Base-by-base conservation (phyloP, 169 alveolate genomes). In the Plasmodium reichenowi region DNA sequence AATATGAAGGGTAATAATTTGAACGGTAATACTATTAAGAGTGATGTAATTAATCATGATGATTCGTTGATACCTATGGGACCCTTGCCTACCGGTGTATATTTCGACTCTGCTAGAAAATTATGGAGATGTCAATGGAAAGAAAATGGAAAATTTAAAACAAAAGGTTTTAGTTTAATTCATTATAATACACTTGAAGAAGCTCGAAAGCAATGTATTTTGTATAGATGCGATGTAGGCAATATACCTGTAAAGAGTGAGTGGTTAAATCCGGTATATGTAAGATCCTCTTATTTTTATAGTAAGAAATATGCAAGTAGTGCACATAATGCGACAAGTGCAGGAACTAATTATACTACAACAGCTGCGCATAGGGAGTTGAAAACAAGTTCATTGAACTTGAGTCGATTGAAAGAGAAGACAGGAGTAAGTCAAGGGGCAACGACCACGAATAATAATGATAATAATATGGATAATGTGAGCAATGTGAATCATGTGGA, bases 111-210 rank as follows among this genome's bases (percentile, higher is more conserved):
- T 59, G 90, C 96, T 12, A 91, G 98, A 17, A 95, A 95, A 87
- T 92, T 96, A 4, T 96, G 98, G 98, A 89, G 98, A 45, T 96
- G 98, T 86, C 98, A 96, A 87, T 96, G 98, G 98, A 89, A 96
- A 29, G 98, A 96, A 85, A 96, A 96, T 64, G 98, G 98, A 26
- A 92, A 96, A 63, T 96, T 96, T 92, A 91, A 94, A 63, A 96
- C 98, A 5, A 96, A 96, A 54, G 97, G 98, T 24, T 96, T 96
- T 63, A 93, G 97, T 13, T 89, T 96, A 48, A 94, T 94, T 17
- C 96, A 94, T 67, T 94, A 95, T 70, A 88, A 92, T n/a, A 93
- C 97, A 3, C 94, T 96, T 52, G 94, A 94, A 67, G 97, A 95
- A 50, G 98, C 98, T 15, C 64, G 97, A 10, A 89, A 94, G 50